A percentile compares a stretch with the other conserved stretches of the same genome.
These are phyloP conservation scores for Talaromyces sp. DNA, from an alignment of 2,329 filamentous ascomycete species.

Conservation along the genomic window DNA sequence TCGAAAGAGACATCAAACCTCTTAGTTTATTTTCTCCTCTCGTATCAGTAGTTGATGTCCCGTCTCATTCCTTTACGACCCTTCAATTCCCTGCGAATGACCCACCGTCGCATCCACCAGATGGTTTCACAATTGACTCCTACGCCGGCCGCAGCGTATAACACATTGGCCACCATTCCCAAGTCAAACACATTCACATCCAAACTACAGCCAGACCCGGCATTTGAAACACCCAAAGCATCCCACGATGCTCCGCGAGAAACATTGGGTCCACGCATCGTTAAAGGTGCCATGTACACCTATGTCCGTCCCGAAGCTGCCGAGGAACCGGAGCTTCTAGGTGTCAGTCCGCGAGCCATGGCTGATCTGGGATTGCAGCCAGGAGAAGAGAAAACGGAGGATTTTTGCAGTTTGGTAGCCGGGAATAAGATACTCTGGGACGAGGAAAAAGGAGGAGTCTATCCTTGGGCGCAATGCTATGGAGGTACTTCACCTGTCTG, in stretches of 20 bases:
- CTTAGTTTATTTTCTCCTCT: neutral
- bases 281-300: conserved; percentile 80
- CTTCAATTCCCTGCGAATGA: conserved; percentile 17
- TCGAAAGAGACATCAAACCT: neutral
- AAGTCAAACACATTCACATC: conserved; percentile 62
- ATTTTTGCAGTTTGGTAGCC: conserved; percentile 71
- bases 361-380: conserved; percentile 70
- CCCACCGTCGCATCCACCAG: conserved; percentile 35
- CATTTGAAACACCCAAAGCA: conserved; percentile 71
- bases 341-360: conserved; percentile 72
- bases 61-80: neutral
- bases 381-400: conserved; percentile 63
- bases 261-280: conserved; percentile 71
- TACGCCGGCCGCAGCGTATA: conserved; percentile 20
- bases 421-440: conserved; percentile 79
- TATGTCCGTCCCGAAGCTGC: conserved; percentile 78
- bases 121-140: conserved; percentile 43
- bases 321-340: conserved; percentile 70
- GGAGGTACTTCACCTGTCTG: conserved; percentile 54
- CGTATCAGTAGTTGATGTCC: neutral
- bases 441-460: conserved; percentile 69
- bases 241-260: conserved; percentile 78
- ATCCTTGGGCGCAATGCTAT: conserved; percentile 98
- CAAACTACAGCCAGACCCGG: conserved; percentile 67
- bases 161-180: conserved; percentile 48